Percentiles rank a stretch among this genome's conserved stretches.
Evolutionary conservation across 176 grass and related monocot genomes (phyloP).

Genomic region (Bothriochloa decipiens): DNA sequence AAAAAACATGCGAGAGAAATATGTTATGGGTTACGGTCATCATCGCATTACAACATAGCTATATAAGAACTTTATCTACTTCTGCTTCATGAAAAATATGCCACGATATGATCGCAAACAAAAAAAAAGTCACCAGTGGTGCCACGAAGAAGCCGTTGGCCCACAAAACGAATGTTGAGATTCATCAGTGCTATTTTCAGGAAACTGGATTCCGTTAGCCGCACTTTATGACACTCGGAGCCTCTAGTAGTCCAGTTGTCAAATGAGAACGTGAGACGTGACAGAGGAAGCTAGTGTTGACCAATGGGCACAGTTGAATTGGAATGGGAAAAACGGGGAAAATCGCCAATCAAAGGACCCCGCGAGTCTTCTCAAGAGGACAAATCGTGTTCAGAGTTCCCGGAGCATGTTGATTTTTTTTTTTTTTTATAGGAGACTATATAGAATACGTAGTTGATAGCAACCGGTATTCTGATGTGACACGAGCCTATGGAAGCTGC

Average conservation of each 20-base stretch:
- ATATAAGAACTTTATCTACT: too few relatives aligned
- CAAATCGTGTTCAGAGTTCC: not conserved
- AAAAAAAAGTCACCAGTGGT: too few relatives aligned
- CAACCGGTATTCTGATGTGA: not conserved
- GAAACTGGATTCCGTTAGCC: not conserved
- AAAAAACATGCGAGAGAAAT: too few relatives aligned
- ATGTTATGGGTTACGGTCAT: too few relatives aligned
- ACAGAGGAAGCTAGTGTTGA: not conserved
- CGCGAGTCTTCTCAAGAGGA: not conserved
- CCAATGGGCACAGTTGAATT: conserved; percentile 1
- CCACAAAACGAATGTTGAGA: conserved; percentile 1
- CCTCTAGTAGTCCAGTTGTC: too few relatives aligned
- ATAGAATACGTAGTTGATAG: too few relatives aligned
- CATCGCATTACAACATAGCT: too few relatives aligned
- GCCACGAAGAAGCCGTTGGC: not conserved
- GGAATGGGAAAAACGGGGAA: not conserved
- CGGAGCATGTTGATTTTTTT: not conserved
- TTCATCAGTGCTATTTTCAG: not conserved
- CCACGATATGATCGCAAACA: too few relatives aligned
- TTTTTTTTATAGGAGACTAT: not conserved
- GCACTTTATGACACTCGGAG: not conserved
- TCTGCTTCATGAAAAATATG: too few relatives aligned
- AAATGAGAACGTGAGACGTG: not conserved
- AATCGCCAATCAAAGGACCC: not conserved
- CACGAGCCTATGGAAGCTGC: not conserved